These are phyloP conservation scores for Lactarius tabidus DNA, from an alignment of 768 basidiomycete species.

Conservation along the genomic window DNA sequence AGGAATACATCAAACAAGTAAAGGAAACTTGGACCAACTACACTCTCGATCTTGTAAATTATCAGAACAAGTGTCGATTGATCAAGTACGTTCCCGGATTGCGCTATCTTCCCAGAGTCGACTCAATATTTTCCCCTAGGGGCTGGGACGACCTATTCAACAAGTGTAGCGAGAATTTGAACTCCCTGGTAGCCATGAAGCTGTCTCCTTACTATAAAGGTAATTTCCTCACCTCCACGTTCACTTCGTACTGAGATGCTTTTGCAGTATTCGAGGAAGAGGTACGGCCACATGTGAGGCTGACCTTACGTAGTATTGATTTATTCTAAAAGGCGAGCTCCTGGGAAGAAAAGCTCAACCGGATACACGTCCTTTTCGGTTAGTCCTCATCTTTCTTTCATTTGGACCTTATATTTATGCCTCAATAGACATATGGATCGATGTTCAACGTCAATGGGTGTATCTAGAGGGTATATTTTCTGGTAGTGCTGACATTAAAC, in stretches of 20 bases:
- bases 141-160: slow-evolving; percentile 97
- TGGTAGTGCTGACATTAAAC: slow-evolving; percentile 99
- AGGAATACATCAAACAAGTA: slow-evolving; percentile 94
- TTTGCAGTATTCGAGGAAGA: slow-evolving; percentile 82
- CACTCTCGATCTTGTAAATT: slow-evolving; percentile 93
- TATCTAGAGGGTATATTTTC: slow-evolving; percentile 99
- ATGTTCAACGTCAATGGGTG: slow-evolving; percentile 99
- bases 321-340: slow-evolving; percentile 57
- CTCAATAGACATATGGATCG: slow-evolving; percentile 89
- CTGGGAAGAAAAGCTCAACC: slow-evolving; percentile 96
- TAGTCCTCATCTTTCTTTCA: slow-evolving; percentile 24
- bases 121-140: slow-evolving; percentile 38
- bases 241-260: slow-evolving; percentile 16
- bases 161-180: slow-evolving; percentile 96
- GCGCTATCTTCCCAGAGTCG: not conserved
- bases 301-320: slow-evolving; percentile 8
- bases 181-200: slow-evolving; percentile 95
- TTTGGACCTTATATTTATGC: slow-evolving; percentile 13
- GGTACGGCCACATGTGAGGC: slow-evolving; percentile 35
- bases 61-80: slow-evolving; percentile 97
- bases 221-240: slow-evolving; percentile 29
- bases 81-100: slow-evolving; percentile 55
- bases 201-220: slow-evolving; percentile 98
- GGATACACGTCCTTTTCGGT: slow-evolving; percentile 96
- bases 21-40: slow-evolving; percentile 97